Percentiles rank a stretch among this genome's conserved stretches.
These are phyloP conservation scores for Aquilaria agallochum DNA, from an alignment of 441 rosid species.

Conservation along the genomic window DNA sequence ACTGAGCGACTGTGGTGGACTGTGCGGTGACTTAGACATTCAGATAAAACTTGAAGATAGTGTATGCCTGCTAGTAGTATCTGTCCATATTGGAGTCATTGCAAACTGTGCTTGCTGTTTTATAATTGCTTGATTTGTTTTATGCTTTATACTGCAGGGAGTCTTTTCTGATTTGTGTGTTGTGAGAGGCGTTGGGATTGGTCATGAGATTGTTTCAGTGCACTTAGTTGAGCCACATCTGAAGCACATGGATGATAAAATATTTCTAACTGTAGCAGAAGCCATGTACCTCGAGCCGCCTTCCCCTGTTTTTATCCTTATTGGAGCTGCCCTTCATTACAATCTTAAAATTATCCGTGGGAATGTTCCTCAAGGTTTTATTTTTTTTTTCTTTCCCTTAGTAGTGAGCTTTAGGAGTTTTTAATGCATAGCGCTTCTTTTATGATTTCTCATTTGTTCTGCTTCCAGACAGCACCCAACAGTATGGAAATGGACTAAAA, in stretches of 20 bases:
- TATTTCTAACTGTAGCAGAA: conserved; percentile 89
- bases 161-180: conserved; percentile 84
- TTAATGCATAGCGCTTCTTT: conserved; percentile 1
- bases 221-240: conserved; percentile 74
- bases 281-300: conserved; percentile 95
- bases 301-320: conserved; percentile 81
- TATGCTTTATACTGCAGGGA: conserved; percentile 54
- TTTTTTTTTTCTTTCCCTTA: conserved; percentile 10
- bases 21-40: conserved; percentile 84
- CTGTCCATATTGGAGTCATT: conserved; percentile 8
- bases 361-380: conserved; percentile 76
- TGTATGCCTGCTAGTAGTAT: conserved; percentile 37
- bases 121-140: not conserved
- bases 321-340: conserved; percentile 75
- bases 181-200: conserved; percentile 82
- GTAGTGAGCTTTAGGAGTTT: conserved; percentile 7
- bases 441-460: not conserved
- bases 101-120: too few relatives aligned
- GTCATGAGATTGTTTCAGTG: conserved; percentile 88
- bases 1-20: conserved; percentile 87
- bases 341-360: conserved; percentile 77
- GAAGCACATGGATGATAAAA: conserved; percentile 60
- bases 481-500: too few relatives aligned
- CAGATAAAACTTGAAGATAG: conserved; percentile 85
- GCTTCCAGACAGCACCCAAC: too few relatives aligned